phyloP scores from a whole-genome alignment of 208 protist species.

The Balamuthia mandrillaris region DNA sequence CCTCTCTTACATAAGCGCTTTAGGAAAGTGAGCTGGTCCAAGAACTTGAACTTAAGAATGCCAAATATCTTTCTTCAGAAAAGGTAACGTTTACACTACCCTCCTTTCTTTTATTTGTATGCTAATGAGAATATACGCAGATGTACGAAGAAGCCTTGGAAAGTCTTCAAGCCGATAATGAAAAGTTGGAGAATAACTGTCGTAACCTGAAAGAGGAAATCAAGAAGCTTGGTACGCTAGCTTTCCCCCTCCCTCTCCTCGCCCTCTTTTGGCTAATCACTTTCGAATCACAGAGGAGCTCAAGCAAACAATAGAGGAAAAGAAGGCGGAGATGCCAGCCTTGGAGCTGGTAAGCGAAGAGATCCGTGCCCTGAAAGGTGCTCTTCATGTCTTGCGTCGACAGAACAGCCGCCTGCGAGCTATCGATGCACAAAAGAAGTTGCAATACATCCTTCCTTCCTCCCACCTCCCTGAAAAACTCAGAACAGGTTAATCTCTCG shows the following conservation, averaged over 20 bases:
- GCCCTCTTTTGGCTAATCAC: background rate
- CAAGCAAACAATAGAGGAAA: constrained; percentile 19
- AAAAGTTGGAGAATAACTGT: constrained; percentile 2
- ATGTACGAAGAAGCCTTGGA: constrained; percentile 40
- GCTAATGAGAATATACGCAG: background rate
- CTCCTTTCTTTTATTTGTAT: background rate
- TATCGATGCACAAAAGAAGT: constrained; percentile 1
- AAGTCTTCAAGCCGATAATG: constrained; percentile 30
- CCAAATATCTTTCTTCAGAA: constrained; percentile 19
- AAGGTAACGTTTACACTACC: background rate
- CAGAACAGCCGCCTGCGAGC: constrained; percentile 5
- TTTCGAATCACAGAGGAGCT: background rate
- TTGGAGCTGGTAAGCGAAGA: constrained; percentile 13
- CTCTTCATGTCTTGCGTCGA: background rate
- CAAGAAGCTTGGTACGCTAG: background rate
- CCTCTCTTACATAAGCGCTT: background rate
- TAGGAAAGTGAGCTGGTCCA: constrained; percentile 22
- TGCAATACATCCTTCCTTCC: background rate
- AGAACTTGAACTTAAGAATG: constrained; percentile 15
- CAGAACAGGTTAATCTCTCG: too few species aligned
- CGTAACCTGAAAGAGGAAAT: background rate
- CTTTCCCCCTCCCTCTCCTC: background rate
- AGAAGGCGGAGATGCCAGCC: background rate
- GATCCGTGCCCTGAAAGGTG: constrained; percentile 23
- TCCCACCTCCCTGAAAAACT: too few species aligned